phyloP scores from a whole-genome alignment of 2,329 filamentous ascomycete species.

The Colletotrichum echinochloae region DNA sequence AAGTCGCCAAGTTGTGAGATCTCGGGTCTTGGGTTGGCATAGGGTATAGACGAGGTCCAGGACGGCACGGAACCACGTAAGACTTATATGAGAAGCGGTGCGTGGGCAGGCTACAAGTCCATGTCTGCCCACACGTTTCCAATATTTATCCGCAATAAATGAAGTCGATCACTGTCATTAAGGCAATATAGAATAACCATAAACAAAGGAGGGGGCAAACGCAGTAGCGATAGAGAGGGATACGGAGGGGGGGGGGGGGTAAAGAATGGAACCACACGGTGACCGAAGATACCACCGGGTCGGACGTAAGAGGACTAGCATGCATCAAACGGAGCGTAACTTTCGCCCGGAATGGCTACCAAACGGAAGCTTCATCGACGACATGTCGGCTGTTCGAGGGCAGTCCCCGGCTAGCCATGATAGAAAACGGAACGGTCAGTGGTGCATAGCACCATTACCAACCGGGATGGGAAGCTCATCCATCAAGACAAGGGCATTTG shows the following conservation, averaged over 20 bases:
- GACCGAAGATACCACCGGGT: slow-evolving; percentile 12
- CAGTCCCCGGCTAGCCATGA: slow-evolving; percentile 23
- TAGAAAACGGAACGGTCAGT: slow-evolving; percentile 41
- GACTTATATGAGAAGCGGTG: slow-evolving; percentile 37
- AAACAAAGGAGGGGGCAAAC: slow-evolving; percentile 10
- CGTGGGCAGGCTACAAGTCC: slow-evolving; percentile 32
- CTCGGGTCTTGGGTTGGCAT: slow-evolving; percentile 4
- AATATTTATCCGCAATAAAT: slow-evolving; percentile 48
- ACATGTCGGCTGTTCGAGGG: slow-evolving; percentile 16
- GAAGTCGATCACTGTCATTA: slow-evolving; percentile 32
- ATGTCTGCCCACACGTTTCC: slow-evolving; percentile 39
- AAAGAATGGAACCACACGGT: slow-evolving; percentile 14
- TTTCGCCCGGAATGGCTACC: neutral
- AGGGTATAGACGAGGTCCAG: slow-evolving; percentile 36
- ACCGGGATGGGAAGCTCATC: slow-evolving; percentile 26
- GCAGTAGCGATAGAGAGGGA: slow-evolving; percentile 16
- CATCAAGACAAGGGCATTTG: slow-evolving; percentile 6
- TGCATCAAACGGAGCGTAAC: slow-evolving; percentile 25
- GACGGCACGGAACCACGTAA: slow-evolving; percentile 41
- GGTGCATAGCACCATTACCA: slow-evolving; percentile 21
- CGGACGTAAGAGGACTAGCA: slow-evolving; percentile 23
- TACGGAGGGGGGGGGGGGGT: slow-evolving; percentile 17
- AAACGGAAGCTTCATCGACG: slow-evolving; percentile 39
- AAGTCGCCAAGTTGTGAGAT: neutral
- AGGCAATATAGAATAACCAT: slow-evolving; percentile 11